Evolutionary conservation across 2,329 filamentous ascomycete species (phyloP), one percentile per base, ranked within the genome.

Genomic region (Boeremia lycopersici): DNA sequence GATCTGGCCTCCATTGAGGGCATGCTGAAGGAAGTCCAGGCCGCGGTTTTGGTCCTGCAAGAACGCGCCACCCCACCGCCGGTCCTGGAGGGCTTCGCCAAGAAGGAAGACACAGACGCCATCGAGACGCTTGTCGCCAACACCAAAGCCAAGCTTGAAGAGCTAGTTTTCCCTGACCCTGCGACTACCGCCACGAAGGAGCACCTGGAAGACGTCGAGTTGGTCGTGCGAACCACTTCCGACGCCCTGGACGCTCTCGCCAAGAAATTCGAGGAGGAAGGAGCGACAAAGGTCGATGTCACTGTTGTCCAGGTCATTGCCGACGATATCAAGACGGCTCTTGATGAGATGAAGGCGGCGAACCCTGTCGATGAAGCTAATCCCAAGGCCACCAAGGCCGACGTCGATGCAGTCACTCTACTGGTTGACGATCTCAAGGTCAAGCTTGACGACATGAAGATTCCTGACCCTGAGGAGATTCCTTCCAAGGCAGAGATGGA

Each of bases 111-210:
- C 64, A 90, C 93, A 0, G 86, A 93, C 57, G 91, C 91, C 10
- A 93, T 98, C 54, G 93, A 97, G 74, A 96, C 89, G 0, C 86
- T 98, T 43, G 82, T 98, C 11, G 86, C 89, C 36, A 96, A 96
- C 71, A 93, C 92, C 29, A 97, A 97, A 72, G 86, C 88, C 5
- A 90, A 90, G 41, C 79, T 98, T 9, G 93, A 97, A 54, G 92
- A 96, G 55, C 84, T 96, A 44, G 84, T 74, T 5, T 72, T 84
- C 25, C 80, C 83, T 1, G 80, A 93, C 45, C 83, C 86, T 3
- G 89, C 92, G 30, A 86, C 89, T 53, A 79, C 86, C 2, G 86
- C 92, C 9, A 84, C 79, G 29, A 82, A 84, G 38, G 83, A 86
- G 51, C 82, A 87, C 35, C 68, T 87, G n/a, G 82, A 84, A 42